A percentile compares a stretch with the other conserved stretches of the same genome.
These are phyloP conservation scores for Exophiala mesophila DNA, from an alignment of 2,329 filamentous ascomycete species.

Conservation along the genomic window DNA sequence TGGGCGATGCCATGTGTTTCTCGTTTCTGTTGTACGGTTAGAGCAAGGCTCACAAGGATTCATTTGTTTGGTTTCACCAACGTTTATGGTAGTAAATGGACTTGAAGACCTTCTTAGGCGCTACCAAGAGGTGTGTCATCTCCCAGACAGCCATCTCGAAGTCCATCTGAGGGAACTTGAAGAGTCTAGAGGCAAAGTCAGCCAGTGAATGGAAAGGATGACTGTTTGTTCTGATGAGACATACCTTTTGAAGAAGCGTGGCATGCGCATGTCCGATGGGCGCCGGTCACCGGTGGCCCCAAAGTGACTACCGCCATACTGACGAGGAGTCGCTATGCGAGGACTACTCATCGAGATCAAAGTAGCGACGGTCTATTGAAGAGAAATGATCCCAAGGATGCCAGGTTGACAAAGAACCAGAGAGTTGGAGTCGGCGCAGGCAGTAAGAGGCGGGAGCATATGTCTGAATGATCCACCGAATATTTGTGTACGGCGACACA, in stretches of 20 bases:
- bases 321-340: slow-evolving; percentile 56
- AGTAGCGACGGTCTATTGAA: background rate
- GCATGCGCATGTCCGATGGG: slow-evolving; percentile 54
- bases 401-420: no score
- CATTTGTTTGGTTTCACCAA: slow-evolving; percentile 34
- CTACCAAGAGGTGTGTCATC: slow-evolving; percentile 63
- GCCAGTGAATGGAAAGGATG: no score
- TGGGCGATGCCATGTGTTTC: slow-evolving; percentile 65
- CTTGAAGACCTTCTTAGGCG: slow-evolving; percentile 66
- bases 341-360: slow-evolving; percentile 41
- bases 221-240: no score
- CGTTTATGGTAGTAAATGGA: slow-evolving; percentile 63
- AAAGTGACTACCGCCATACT: slow-evolving; percentile 50
- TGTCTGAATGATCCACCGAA: background rate
- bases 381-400: no score
- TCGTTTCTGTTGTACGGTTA: slow-evolving; percentile 50
- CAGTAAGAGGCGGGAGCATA: no score
- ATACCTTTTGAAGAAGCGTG: slow-evolving; percentile 61
- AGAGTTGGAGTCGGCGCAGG: no score
- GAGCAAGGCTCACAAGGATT: slow-evolving; percentile 12
- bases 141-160: slow-evolving; percentile 71
- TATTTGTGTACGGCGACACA: no score
- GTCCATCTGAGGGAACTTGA: slow-evolving; percentile 71
- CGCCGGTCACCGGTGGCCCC: slow-evolving; percentile 48
- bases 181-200: slow-evolving; percentile 46